phyloP scores from a whole-genome alignment of 163 green algal genomes.

The Scenedesmus sp. region DNA sequence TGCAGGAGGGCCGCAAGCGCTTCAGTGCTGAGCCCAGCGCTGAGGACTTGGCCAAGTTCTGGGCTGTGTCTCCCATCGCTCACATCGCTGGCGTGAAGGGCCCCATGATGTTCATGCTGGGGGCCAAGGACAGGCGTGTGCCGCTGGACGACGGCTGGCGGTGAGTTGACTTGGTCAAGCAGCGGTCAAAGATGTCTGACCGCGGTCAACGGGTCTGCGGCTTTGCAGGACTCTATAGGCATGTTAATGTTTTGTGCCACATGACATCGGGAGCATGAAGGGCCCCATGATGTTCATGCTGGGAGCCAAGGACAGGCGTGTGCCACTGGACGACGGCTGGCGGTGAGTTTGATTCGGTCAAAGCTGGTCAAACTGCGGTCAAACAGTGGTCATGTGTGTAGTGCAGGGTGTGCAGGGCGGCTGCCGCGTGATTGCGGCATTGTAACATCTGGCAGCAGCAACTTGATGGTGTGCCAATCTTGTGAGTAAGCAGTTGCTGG shows the following conservation, averaged over 20 bases:
- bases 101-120: slow-evolving; percentile 91
- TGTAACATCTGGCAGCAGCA: too few species aligned
- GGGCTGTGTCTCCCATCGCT: slow-evolving; percentile 76
- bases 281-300: slow-evolving; percentile 91
- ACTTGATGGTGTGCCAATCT: too few species aligned
- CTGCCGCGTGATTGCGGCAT: too few species aligned
- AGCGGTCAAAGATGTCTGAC: too few species aligned
- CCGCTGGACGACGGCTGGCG: slow-evolving; percentile 65
- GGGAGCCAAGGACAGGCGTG: slow-evolving; percentile 79
- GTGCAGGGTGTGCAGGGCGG: too few species aligned
- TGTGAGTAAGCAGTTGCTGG: too few species aligned
- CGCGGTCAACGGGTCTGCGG: not conserved
- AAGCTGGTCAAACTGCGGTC: too few species aligned
- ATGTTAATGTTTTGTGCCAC: too few species aligned
- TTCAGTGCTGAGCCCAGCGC: slow-evolving; percentile 67
- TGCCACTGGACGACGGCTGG: slow-evolving; percentile 67
- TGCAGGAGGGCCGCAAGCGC: slow-evolving; percentile 69
- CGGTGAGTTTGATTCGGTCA: not conserved
- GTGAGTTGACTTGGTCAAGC: not conserved
- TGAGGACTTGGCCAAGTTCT: slow-evolving; percentile 78
- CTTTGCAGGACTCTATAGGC: not conserved
- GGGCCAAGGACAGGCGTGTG: slow-evolving; percentile 77
- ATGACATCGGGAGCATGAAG: slow-evolving; percentile 74
- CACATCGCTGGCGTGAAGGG: slow-evolving; percentile 79
- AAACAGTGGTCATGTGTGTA: too few species aligned